Base-by-base conservation (phyloP, 257 asterid species). In the Petunia axillaris region DNA sequence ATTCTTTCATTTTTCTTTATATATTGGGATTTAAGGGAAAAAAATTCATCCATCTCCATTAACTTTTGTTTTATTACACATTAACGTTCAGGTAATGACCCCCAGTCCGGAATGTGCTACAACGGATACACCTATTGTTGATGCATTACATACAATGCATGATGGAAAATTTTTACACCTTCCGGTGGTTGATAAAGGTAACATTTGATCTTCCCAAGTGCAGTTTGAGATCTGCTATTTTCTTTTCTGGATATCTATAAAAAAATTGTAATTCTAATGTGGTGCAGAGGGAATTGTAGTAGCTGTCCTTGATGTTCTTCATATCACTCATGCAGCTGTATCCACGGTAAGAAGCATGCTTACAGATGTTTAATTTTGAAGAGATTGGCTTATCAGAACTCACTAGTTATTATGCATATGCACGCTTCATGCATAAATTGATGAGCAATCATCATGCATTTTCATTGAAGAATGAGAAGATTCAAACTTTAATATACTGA, bases 141-240 rank as follows among this genome's bases (percentile, higher is more conserved):
- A 96, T 82, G 99, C 99, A 80, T 93, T 96, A 86, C 99, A 94
- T 83, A 92, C 89, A 53, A 96, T 96, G 98, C 98, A 94, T 81
- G 98, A 96, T 60, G 97, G 99, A 8, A 90, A 87, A 84, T 94
- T 91, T 78, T 86, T 96, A 81, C 98, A 96, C 89, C 96, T 96
- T 81, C 98, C 98, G 16, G 93, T 96, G 75, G 91, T 93, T 79
- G 94, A 95, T 85, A 90, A 84, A 91, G 98, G 98, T 95, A 86
- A 50, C 6, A 36, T 80, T 82, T 77, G 16, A 65, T 48, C 39
- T 76, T 59, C 75, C 62, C 35, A 52, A 50, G 64, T 48, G 16
- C 73, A 57, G 60, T 44, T 9, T 66, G 15, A n/a, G 40, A 39
- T 74, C 4, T 63, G 37, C 25, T 68, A 53, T 40, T 13, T 16